These are phyloP conservation scores for Puccinia novopanici DNA, from an alignment of 1,284 basidiomycete genomes.

Conservation along the genomic window DNA sequence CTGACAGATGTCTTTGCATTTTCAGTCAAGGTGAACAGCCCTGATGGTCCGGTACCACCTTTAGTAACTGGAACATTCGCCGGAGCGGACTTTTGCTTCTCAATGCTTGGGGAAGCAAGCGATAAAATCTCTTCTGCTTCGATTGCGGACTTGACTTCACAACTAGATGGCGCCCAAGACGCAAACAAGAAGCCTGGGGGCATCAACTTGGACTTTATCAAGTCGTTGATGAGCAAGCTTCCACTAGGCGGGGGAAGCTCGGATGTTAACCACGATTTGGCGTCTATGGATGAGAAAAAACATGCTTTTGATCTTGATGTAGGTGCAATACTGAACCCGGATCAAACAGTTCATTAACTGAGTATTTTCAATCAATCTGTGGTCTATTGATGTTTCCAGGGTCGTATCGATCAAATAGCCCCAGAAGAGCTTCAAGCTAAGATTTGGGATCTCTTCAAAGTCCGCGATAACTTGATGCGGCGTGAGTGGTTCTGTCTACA, in stretches of 20 bases:
- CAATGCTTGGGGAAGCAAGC: slow-evolving; percentile 64
- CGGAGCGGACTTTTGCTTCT: slow-evolving; percentile 74
- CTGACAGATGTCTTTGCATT: background rate
- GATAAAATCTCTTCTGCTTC: slow-evolving; percentile 71
- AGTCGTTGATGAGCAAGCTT: slow-evolving; percentile 53
- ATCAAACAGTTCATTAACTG: slow-evolving; percentile 69
- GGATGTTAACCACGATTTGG: slow-evolving; percentile 55
- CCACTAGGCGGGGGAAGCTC: slow-evolving; percentile 44
- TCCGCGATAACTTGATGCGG: slow-evolving; percentile 70
- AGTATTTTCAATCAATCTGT: slow-evolving; percentile 60
- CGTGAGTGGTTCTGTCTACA: slow-evolving; percentile 13
- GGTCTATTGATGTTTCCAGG: slow-evolving; percentile 51
- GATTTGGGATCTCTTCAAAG: slow-evolving; percentile 81
- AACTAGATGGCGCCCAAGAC: slow-evolving; percentile 66
- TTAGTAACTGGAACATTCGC: slow-evolving; percentile 88
- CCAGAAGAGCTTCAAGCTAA: slow-evolving; percentile 82
- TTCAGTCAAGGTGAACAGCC: slow-evolving; percentile 69
- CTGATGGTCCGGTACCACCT: slow-evolving; percentile 76
- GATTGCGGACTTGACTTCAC: slow-evolving; percentile 80
- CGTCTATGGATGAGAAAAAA: slow-evolving; percentile 62
- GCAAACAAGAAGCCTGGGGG: slow-evolving; percentile 49
- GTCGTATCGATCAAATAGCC: slow-evolving; percentile 70
- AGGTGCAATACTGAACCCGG: slow-evolving; percentile 61
- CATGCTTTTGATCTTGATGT: slow-evolving; percentile 66
- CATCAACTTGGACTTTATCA: slow-evolving; percentile 58